Evolutionary conservation across 768 basidiomycete species (phyloP).

Genomic region (Boletellus ananas): DNA sequence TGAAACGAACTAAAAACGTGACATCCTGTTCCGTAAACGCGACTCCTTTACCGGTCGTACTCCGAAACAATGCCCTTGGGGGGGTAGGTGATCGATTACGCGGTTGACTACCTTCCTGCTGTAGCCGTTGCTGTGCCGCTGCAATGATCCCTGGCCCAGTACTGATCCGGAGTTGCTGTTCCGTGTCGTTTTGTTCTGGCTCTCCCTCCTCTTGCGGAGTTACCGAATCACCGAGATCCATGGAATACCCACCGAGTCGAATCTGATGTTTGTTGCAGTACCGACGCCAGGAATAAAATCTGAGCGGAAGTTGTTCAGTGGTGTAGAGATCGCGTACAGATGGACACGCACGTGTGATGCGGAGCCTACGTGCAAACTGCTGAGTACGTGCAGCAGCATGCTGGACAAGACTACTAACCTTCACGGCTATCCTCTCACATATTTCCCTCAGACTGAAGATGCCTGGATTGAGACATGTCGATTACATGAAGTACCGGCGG

Average conservation of each 20-base stretch:
- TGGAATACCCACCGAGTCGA: conserved; percentile 78
- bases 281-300: conserved; percentile 87
- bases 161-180: conserved; percentile 33
- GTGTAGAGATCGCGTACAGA: not conserved
- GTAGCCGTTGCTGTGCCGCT: conserved; percentile 40
- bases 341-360: conserved; percentile 70
- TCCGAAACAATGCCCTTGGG: conserved; percentile 72
- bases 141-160: conserved; percentile 45
- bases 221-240: conserved; percentile 57
- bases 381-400: conserved; percentile 2
- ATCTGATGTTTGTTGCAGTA: conserved; percentile 94
- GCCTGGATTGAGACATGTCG: conserved; percentile 26
- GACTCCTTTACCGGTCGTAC: conserved; percentile 87
- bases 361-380: conserved; percentile 52
- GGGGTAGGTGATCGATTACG: conserved; percentile 76
- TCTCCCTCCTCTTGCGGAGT: conserved; percentile 43
- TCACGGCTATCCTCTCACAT: conserved; percentile 81
- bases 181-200: conserved; percentile 40
- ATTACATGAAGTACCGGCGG: not conserved
- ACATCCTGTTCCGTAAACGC: conserved; percentile 86
- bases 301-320: conserved; percentile 25
- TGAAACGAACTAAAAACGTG: conserved; percentile 67
- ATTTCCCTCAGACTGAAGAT: conserved; percentile 61
- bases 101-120: conserved; percentile 33
- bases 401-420: conserved; percentile 40